A percentile compares a stretch with the other conserved stretches of the same genome.
Conservation (phyloP, 2,329 filamentous ascomycete genomes). For the Exophiala mesophila region DNA sequence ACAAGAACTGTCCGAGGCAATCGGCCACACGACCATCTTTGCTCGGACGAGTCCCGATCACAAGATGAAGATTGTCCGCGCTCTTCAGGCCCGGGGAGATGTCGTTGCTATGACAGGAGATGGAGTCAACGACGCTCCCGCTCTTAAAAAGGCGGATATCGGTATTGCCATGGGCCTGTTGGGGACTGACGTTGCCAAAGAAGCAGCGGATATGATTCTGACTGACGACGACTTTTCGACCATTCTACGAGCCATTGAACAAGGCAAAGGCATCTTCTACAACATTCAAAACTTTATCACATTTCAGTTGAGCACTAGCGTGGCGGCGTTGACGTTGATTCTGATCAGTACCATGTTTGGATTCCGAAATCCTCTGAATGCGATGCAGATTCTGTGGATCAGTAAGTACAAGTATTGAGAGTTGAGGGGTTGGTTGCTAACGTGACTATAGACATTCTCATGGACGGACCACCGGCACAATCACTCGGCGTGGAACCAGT, state of each 20-base stretch:
- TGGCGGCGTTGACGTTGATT: conserved; percentile 84
- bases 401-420: conserved; percentile 55
- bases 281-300: conserved; percentile 99
- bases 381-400: conserved; percentile 99
- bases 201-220: conserved; percentile 82
- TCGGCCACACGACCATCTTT: conserved; percentile 87
- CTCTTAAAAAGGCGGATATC: conserved; percentile 94
- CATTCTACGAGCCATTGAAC: conserved; percentile 91
- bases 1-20: conserved; percentile 74
- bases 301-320: conserved; percentile 95
- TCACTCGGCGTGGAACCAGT: conserved; percentile 94
- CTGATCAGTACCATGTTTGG: conserved; percentile 88
- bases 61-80: conserved; percentile 93
- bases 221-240: conserved; percentile 86
- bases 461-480: conserved; percentile 97
- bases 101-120: conserved; percentile 99
- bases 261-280: conserved; percentile 98
- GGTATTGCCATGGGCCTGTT: conserved; percentile 94
- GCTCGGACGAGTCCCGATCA: conserved; percentile 95
- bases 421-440: conserved; percentile 26
- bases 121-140: conserved; percentile 95
- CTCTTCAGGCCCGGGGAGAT: conserved; percentile 85
- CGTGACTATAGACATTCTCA: conserved; percentile 77
- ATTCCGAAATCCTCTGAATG: conserved; percentile 91
- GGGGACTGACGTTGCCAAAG: conserved; percentile 95